Conservation (phyloP, 2,329 filamentous ascomycete genomes). For the Diplodia seriata region DNA sequence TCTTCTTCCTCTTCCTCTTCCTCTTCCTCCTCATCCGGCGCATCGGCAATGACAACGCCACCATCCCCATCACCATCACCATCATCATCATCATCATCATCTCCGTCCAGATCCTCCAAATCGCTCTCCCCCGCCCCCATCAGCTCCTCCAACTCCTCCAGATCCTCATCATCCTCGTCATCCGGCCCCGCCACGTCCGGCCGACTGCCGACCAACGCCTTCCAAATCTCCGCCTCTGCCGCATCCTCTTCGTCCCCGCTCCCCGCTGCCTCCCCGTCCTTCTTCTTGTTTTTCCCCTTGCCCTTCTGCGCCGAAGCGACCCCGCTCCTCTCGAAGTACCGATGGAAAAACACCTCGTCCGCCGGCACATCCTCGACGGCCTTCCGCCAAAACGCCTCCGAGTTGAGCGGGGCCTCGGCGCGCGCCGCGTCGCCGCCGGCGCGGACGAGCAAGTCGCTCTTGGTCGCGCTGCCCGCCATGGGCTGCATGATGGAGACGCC, state of each 20-base stretch:
- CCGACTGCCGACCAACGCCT: slow-evolving; percentile 81
- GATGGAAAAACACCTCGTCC: slow-evolving; percentile 97
- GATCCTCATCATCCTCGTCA: slow-evolving; percentile 64
- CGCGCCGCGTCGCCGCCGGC: slow-evolving; percentile 62
- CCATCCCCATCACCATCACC: slow-evolving; percentile 57
- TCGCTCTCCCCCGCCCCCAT: slow-evolving; percentile 55
- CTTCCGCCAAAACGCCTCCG: slow-evolving; percentile 88
- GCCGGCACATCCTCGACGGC: slow-evolving; percentile 85
- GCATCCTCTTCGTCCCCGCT: slow-evolving; percentile 55
- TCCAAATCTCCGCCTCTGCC: slow-evolving; percentile 89
- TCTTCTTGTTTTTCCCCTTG: slow-evolving; percentile 53
- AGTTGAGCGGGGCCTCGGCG: slow-evolving; percentile 75
- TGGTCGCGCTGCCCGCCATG: slow-evolving; percentile 66
- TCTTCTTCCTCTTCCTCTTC: slow-evolving; percentile 53
- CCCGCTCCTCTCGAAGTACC: slow-evolving; percentile 80
- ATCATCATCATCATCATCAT: slow-evolving; percentile 53
- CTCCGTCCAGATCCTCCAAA: slow-evolving; percentile 61
- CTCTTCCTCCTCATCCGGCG: slow-evolving; percentile 42
- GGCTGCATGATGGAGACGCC: slow-evolving; percentile 98
- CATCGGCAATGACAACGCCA: slow-evolving; percentile 53
- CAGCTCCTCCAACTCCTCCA: slow-evolving; percentile 59
- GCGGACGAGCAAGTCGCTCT: slow-evolving; percentile 66
- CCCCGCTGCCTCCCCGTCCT: slow-evolving; percentile 51
- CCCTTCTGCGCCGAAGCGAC: slow-evolving; percentile 64
- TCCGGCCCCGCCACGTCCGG: slow-evolving; percentile 74